These are phyloP conservation scores for Phytophthora capsici DNA, from an alignment of 352 stramenopile species.

Conservation along the genomic window DNA sequence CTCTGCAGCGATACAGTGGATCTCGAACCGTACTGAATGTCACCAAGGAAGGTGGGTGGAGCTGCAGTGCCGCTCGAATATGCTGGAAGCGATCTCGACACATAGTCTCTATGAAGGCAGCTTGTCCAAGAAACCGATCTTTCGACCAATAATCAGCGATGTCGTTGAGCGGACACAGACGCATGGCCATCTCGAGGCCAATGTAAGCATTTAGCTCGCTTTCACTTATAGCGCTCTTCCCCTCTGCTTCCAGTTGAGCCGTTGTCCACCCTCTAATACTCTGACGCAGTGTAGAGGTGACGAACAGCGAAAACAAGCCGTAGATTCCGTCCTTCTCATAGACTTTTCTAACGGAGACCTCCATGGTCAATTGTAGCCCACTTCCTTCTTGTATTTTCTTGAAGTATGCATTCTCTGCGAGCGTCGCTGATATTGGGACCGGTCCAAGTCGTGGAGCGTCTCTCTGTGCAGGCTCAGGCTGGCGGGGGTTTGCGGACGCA, in stretches of 20 bases:
- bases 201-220: conserved; percentile 9
- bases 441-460: neutral
- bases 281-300: neutral
- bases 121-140: neutral
- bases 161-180: conserved; percentile 1
- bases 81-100: neutral
- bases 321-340: neutral
- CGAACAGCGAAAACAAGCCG: conserved; percentile 4
- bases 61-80: neutral
- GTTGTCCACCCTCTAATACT: conserved; percentile 1
- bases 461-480: neutral
- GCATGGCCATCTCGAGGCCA: conserved; percentile 3
- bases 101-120: conserved; percentile 3
- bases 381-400: neutral
- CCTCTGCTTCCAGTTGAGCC: neutral
- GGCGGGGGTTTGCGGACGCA: neutral
- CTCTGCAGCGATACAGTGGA: conserved; percentile 7
- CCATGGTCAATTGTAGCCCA: neutral
- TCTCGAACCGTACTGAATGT: neutral
- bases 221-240: neutral
- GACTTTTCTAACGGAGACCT: neutral
- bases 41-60: neutral
- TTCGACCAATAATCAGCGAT: conserved; percentile 7
- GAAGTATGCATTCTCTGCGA: neutral
- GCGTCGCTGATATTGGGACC: neutral